Evolutionary conservation across 1,284 basidiomycete species (phyloP).

Genomic region (Trichosporon sp.): DNA sequence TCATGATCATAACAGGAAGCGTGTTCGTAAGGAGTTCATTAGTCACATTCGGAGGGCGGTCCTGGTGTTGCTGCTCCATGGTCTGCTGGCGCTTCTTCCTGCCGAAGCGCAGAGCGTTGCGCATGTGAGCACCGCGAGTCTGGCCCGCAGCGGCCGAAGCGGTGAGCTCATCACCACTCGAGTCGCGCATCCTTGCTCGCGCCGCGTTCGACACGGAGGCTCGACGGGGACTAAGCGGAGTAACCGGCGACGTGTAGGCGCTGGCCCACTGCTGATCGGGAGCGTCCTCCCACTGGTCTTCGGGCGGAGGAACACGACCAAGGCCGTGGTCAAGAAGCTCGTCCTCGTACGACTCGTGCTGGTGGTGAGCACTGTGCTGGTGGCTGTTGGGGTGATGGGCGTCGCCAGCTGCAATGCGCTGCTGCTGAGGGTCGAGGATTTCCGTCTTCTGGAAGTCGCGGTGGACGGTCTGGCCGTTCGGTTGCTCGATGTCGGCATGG

Average conservation of each 20-base stretch:
- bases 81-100: not conserved
- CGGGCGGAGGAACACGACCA: not conserved
- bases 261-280: not conserved
- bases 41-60: slow-evolving; percentile 63
- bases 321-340: slow-evolving; percentile 3
- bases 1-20: slow-evolving; percentile 74
- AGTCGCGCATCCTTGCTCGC: not conserved
- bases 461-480: not conserved
- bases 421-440: not conserved
- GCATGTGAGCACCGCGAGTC: not conserved
- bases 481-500: not conserved
- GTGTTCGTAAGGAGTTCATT: slow-evolving; percentile 80
- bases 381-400: not conserved
- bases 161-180: not conserved
- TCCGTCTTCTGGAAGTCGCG: not conserved
- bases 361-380: not conserved
- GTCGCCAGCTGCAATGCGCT: not conserved
- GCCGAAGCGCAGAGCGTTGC: slow-evolving; percentile 2
- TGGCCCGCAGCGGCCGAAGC: not conserved
- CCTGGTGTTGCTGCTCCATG: not conserved
- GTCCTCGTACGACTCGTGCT: not conserved
- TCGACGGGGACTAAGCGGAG: not conserved
- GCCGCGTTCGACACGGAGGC: not conserved
- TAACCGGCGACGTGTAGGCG: not conserved
- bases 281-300: not conserved